Conservation (phyloP, 768 basidiomycete genomes). For the Pisolithus albus region DNA sequence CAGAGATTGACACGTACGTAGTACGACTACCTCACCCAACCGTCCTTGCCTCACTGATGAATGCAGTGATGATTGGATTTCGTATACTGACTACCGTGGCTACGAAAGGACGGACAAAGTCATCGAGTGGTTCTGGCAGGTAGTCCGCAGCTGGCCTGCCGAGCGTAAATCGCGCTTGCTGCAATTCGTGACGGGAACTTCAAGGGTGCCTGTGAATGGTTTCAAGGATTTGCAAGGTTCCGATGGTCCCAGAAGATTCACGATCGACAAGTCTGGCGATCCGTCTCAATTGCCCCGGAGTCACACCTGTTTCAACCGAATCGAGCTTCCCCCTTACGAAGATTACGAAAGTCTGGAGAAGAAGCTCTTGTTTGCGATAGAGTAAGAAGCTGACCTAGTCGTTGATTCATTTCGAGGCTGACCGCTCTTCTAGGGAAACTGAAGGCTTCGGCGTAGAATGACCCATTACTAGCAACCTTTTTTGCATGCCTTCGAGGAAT, state of each 20-base stretch:
- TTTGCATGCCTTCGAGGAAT: not conserved
- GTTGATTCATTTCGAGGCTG: slow-evolving; percentile 1
- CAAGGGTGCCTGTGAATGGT: slow-evolving; percentile 84
- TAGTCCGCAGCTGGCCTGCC: slow-evolving; percentile 81
- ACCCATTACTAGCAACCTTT: slow-evolving; percentile 6
- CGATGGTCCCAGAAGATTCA: slow-evolving; percentile 88
- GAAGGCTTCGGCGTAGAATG: slow-evolving; percentile 70
- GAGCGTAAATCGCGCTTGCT: slow-evolving; percentile 82
- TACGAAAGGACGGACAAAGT: slow-evolving; percentile 83
- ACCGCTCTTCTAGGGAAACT: slow-evolving; percentile 48
- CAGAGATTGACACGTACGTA: slow-evolving; percentile 78
- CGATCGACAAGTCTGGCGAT: slow-evolving; percentile 92
- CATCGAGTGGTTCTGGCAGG: slow-evolving; percentile 96
- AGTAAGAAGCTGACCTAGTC: slow-evolving; percentile 40
- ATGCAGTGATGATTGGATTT: slow-evolving; percentile 80
- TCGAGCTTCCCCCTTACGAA: slow-evolving; percentile 86
- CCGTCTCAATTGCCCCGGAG: slow-evolving; percentile 80
- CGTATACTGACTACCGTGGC: slow-evolving; percentile 88
- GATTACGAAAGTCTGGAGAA: slow-evolving; percentile 83
- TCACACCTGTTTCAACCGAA: slow-evolving; percentile 90
- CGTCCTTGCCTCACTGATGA: slow-evolving; percentile 1
- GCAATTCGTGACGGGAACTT: slow-evolving; percentile 85
- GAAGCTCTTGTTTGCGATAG: slow-evolving; percentile 78
- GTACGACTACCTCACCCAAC: not conserved
- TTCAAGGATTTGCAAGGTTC: slow-evolving; percentile 94